A percentile compares a stretch with the other conserved stretches of the same genome.
Evolutionary conservation across 2,329 filamentous ascomycete species (phyloP).

Genomic region (Xylariaceae sp.): DNA sequence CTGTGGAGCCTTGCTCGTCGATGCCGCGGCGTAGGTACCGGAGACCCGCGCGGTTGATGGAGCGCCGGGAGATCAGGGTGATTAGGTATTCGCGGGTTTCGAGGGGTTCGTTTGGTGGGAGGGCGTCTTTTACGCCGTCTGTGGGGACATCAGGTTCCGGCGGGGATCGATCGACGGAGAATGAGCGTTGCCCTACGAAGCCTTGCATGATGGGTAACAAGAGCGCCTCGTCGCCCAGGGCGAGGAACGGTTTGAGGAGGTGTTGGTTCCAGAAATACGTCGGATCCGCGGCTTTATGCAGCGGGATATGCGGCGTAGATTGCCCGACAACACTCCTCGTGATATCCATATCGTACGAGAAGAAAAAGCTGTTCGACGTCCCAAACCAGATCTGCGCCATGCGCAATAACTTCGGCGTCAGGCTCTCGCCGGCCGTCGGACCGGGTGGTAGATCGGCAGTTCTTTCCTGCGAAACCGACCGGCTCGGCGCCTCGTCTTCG

Average conservation of each 20-base stretch:
- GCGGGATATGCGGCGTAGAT: conserved; percentile 49
- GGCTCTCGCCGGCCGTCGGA: conserved; percentile 41
- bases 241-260: conserved; percentile 67
- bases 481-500: conserved; percentile 28
- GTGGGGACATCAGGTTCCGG: conserved; percentile 44
- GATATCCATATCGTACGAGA: conserved; percentile 90
- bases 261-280: conserved; percentile 89
- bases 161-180: conserved; percentile 63
- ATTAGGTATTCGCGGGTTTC: conserved; percentile 54
- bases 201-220: conserved; percentile 85
- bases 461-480: conserved; percentile 27
- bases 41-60: conserved; percentile 77
- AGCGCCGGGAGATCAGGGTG: conserved; percentile 89
- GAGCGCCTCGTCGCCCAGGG: conserved; percentile 64
- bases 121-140: conserved; percentile 22
- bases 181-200: conserved; percentile 81
- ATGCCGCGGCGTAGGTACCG: conserved; percentile 86
- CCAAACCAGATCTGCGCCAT: conserved; percentile 82
- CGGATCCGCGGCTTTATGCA: conserved; percentile 68
- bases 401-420: conserved; percentile 79
- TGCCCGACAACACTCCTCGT: conserved; percentile 57
- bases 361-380: conserved; percentile 81
- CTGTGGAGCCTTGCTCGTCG: conserved; percentile 81
- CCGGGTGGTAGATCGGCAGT: conserved; percentile 21
- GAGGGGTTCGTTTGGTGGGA: no score